Percentiles rank a stretch among this genome's conserved stretches.
Evolutionary conservation across 2,329 filamentous ascomycete genomes (phyloP).

Genomic region (Fusarium sp.): DNA sequence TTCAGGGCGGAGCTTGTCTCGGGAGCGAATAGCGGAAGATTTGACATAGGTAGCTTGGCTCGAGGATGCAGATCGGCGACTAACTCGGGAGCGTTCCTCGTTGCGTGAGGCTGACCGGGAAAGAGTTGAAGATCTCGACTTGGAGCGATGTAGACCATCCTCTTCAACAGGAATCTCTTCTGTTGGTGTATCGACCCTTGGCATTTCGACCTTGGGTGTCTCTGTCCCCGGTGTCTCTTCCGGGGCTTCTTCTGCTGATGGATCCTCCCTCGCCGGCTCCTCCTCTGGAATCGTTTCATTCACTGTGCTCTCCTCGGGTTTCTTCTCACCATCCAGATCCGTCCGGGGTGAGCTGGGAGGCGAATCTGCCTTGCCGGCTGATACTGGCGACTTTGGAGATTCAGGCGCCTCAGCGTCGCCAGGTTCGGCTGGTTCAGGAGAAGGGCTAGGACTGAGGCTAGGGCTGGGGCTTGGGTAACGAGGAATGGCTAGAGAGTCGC

Average conservation of each 20-base stretch:
- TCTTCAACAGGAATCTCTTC: constrained; percentile 36
- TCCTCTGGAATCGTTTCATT: constrained; percentile 47
- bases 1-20: constrained; percentile 50
- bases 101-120: constrained; percentile 56
- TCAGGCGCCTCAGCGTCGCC: constrained; percentile 35
- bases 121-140: constrained; percentile 55
- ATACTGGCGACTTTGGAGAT: constrained; percentile 24
- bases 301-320: constrained; percentile 39
- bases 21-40: constrained; percentile 46
- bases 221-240: constrained; percentile 44
- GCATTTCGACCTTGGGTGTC: constrained; percentile 14
- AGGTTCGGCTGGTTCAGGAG: constrained; percentile 68
- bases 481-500: constrained; percentile 56
- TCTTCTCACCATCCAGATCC: constrained; percentile 60
- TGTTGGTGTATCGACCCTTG: constrained; percentile 28
- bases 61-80: constrained; percentile 63
- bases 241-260: constrained; percentile 11
- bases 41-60: constrained; percentile 65
- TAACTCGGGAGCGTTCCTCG: constrained; percentile 61
- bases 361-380: constrained; percentile 55
- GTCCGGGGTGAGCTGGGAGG: constrained; percentile 72
- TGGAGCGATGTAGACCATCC: constrained; percentile 49
- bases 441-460: background rate
- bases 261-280: constrained; percentile 42
- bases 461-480: constrained; percentile 55